Evolutionary conservation across 345 rosid species (phyloP).

Genomic region (Acer yangbiense): DNA sequence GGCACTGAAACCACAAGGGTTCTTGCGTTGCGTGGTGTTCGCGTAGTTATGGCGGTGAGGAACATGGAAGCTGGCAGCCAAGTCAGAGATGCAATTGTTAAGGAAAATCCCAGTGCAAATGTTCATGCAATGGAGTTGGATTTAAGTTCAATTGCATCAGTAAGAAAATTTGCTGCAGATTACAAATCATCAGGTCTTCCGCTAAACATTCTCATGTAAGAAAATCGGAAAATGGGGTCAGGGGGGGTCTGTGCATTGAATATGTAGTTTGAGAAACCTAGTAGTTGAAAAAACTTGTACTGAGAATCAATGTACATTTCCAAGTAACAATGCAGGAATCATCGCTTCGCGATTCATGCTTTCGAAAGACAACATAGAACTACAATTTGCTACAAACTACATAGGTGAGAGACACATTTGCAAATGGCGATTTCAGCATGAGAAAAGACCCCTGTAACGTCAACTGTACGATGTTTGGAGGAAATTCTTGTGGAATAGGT

Average conservation of each 20-base stretch:
- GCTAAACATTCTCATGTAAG: slow-evolving; percentile 54
- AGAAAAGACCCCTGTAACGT: no score
- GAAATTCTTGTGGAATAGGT: no score
- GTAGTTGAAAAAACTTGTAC: background rate
- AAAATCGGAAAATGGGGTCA: no score
- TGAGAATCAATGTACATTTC: slow-evolving; percentile 3
- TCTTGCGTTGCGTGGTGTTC: slow-evolving; percentile 45
- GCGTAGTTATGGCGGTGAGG: slow-evolving; percentile 40
- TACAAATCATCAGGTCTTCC: slow-evolving; percentile 42
- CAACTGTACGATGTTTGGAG: no score
- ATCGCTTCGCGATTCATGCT: slow-evolving; percentile 31
- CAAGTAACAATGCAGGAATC: slow-evolving; percentile 42
- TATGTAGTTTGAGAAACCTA: background rate
- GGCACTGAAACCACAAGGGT: slow-evolving; percentile 45
- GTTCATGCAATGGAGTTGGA: slow-evolving; percentile 40
- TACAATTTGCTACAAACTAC: slow-evolving; percentile 37
- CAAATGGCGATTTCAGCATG: no score
- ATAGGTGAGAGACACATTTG: slow-evolving; percentile 13
- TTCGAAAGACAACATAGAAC: slow-evolving; percentile 35
- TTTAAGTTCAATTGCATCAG: slow-evolving; percentile 35
- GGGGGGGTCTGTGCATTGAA: background rate
- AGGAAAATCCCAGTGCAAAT: slow-evolving; percentile 37
- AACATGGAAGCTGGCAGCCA: slow-evolving; percentile 33
- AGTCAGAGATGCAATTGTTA: slow-evolving; percentile 32
- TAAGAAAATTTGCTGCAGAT: slow-evolving; percentile 44